Conservation (phyloP, 2,329 filamentous ascomycete species). For the Westerdykella aurantiaca region DNA sequence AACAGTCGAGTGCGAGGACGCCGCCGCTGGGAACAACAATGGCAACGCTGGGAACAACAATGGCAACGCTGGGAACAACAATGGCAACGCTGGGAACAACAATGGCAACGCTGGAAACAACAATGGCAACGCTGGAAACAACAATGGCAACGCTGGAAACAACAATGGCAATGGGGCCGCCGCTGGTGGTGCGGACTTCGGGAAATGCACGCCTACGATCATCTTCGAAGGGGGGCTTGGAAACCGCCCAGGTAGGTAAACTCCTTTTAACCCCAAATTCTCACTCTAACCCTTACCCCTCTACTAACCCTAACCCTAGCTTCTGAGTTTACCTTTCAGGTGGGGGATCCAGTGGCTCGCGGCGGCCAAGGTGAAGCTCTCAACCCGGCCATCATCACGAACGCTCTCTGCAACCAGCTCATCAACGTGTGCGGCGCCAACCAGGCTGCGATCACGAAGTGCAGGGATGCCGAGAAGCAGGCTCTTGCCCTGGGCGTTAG, state of each 20-base stretch:
- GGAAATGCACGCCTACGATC: constrained; percentile 47
- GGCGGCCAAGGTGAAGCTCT: constrained; percentile 61
- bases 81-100: not conserved
- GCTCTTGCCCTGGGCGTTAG: constrained; percentile 43
- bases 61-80: constrained; percentile 6
- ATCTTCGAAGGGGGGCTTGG: constrained; percentile 53
- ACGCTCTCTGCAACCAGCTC: constrained; percentile 65
- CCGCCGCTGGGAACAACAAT: constrained; percentile 4
- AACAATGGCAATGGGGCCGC: constrained; percentile 3
- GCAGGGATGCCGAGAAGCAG: constrained; percentile 49
- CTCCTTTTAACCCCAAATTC: no score
- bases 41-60: constrained; percentile 8
- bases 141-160: constrained; percentile 4
- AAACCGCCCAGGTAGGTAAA: constrained; percentile 46
- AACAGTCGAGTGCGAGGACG: not conserved
- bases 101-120: constrained; percentile 14
- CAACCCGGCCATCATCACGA: constrained; percentile 69
- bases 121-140: constrained; percentile 12
- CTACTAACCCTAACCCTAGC: no score
- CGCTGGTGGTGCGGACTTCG: constrained; percentile 30
- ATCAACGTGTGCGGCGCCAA: constrained; percentile 61
- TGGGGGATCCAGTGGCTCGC: constrained; percentile 55
- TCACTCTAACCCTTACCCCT: no score
- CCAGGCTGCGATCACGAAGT: constrained; percentile 52
- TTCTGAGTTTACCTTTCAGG: constrained; percentile 67